Conservation (phyloP, 2,329 filamentous ascomycete genomes). For the Triangularia setosa region DNA sequence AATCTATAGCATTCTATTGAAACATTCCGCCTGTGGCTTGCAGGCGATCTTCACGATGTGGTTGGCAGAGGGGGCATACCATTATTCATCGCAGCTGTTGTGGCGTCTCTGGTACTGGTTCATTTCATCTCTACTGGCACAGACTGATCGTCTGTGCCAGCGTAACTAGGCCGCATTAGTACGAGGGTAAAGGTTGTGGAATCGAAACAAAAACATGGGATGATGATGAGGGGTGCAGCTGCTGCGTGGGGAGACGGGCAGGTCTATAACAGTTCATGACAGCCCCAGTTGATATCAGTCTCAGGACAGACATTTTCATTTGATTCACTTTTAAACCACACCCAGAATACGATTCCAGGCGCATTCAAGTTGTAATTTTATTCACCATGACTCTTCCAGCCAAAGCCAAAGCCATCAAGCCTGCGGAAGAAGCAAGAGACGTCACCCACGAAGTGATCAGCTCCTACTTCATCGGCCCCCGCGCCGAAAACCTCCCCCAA, state of each 20-base stretch:
- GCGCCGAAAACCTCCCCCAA: constrained; percentile 19
- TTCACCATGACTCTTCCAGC: neutral
- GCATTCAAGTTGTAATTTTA: too few relatives aligned
- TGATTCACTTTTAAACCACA: too few relatives aligned
- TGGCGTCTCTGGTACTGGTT: neutral
- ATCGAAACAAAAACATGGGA: neutral
- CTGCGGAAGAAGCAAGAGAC: neutral
- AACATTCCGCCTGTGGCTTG: neutral
- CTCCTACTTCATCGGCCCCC: constrained; percentile 21
- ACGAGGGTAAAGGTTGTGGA: neutral
- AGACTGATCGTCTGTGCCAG: neutral
- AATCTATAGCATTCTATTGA: neutral
- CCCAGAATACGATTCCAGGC: too few relatives aligned
- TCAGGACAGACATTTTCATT: neutral
- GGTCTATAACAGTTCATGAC: neutral
- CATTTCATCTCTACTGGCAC: neutral
- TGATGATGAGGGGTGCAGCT: neutral
- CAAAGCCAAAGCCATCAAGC: neutral
- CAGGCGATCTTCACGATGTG: neutral
- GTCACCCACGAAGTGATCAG: constrained; percentile 18
- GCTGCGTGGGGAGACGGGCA: neutral
- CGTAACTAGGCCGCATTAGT: neutral
- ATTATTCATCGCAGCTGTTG: neutral
- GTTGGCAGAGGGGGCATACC: neutral
- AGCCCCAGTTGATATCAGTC: neutral